Base-by-base conservation (phyloP, 192 early-diverging fungal species). In the Podila epicladia region DNA sequence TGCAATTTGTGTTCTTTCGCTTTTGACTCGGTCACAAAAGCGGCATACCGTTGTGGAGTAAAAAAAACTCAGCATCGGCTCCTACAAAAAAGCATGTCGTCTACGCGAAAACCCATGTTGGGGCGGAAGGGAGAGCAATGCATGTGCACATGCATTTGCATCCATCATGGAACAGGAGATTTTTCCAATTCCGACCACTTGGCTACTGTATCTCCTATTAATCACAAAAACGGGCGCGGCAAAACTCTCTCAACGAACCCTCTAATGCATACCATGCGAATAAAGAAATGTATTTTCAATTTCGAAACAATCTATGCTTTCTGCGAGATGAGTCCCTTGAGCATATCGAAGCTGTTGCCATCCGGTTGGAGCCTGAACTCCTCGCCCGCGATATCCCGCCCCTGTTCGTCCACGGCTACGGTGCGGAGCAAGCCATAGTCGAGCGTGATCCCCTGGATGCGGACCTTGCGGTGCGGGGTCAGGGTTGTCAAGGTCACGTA, bases 301-400 rank as follows among this genome's bases (percentile, higher is more conserved):
- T 20, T 55, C 58, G 41, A 45, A 12, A 15, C 8, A 2, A 22
- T 55, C 73, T 86, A 91, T 55, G 82, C 64, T 66, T 96, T 97
- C 7, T 80, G 75, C 20, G 86, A 89, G 73, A 99, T 96, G 55
- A 99, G 74, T 0, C 95, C 95, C 65, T 94, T 91, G 76, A 98
- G 89, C 95, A 99, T 98, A 80, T 99, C 98, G 83, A 99, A 99
- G 37, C 91, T 93, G 82, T 98, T 99, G 9, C 98, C 98, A 71
- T 97, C 98, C 7, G 98, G 98, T 83, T 97, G 95, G 41, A 99
- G 80, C n/a, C 88, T 86, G 65, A 91, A 90, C 31, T 88, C 83
- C 22, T 87, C 77, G 12, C 82, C 84, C 31, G 79, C 68, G 58
- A 69, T 61, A 32, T 72, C 70, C 32, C 72, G 41, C 17, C 67